These are phyloP conservation scores for Arthrocladium fulminans DNA, from an alignment of 2,329 filamentous ascomycete genomes.

Conservation along the genomic window DNA sequence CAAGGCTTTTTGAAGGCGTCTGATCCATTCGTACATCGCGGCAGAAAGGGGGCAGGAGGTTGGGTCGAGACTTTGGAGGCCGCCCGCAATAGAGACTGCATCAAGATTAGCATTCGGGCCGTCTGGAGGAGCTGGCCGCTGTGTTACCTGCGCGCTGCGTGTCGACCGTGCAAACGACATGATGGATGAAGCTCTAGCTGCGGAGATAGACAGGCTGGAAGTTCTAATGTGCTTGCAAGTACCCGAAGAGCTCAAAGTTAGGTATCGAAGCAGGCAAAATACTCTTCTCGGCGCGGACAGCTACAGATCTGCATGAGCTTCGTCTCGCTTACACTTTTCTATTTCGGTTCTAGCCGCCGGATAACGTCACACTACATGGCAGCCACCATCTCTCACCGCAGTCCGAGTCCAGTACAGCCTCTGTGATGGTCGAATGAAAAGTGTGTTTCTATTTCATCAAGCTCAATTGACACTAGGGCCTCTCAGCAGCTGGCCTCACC, in stretches of 20 bases:
- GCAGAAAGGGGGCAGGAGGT: constrained; percentile 14
- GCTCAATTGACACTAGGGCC: constrained; percentile 16
- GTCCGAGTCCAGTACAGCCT: too few species aligned
- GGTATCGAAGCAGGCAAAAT: neutral
- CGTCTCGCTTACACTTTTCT: neutral
- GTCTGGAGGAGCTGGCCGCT: neutral
- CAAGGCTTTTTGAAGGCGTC: neutral
- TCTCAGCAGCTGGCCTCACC: constrained; percentile 32
- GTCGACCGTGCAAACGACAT: constrained; percentile 21
- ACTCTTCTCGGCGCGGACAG: too few species aligned
- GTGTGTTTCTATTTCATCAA: neutral
- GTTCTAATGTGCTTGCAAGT: neutral
- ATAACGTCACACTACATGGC: neutral
- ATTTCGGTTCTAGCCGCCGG: neutral
- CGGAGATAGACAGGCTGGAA: neutral
- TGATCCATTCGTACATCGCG: constrained; percentile 19
- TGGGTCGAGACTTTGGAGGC: constrained; percentile 12
- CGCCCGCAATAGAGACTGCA: constrained; percentile 21
- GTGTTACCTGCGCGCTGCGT: constrained; percentile 20
- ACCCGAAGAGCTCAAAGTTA: neutral
- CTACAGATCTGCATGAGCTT: neutral
- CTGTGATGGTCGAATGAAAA: too few species aligned
- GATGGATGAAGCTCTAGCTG: neutral
- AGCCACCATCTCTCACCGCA: too few species aligned
- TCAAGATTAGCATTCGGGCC: constrained; percentile 12